Evolutionary conservation across 306 rosid genomes (phyloP), one percentile per base, ranked within the genome.

Genomic region (Cicer yamashitae): DNA sequence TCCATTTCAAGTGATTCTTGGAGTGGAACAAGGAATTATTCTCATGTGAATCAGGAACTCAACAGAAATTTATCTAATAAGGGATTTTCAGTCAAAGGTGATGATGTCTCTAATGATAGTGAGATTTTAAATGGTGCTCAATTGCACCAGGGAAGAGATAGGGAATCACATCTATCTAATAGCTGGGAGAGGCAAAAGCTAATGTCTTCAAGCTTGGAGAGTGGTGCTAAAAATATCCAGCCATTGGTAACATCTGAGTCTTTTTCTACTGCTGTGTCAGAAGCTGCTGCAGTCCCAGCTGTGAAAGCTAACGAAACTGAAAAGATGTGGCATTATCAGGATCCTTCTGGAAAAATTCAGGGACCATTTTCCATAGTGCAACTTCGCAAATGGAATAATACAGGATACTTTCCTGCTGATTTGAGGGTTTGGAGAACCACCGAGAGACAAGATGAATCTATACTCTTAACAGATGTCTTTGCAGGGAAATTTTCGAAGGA

Each of bases 341-440:
- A 96, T 86, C 99, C 99, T 17, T 83, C 97, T n/a, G 99, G 96
- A 58, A 96, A 96, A 84, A 79, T 90, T 70, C 99, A 96, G 86
- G 99, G 99, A 71, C 99, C 99, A 48, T 96, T 96, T 88, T 96
- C 98, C 34, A 89, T 90, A 70, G 82, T 83, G 61, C 99, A 96
- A 82, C 84, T 96, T 30, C 92, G 99, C 17, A 96, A 96, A 78
- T 96, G 99, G 99, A 92, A 73, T 69, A 89, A 79, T 82, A 96
- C 97, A 15, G 99, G 98, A 73, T 96, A 92, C 77, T 96, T 96
- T 73, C 99, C 99, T 70, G 80, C 84, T 39, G 94, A 96, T 71
- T 83, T 96, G 87, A 84, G 69, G 86, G 86, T 92, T 79, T 96
- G 99, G 99, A 92, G 51, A 84, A 18, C 76, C 67, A 77, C 80